Evolutionary conservation across 495 filamentous ascomycete genomes (phyloP), one percentile per base, ranked within the genome.

Genomic region (Annulohypoxylon bovei): DNA sequence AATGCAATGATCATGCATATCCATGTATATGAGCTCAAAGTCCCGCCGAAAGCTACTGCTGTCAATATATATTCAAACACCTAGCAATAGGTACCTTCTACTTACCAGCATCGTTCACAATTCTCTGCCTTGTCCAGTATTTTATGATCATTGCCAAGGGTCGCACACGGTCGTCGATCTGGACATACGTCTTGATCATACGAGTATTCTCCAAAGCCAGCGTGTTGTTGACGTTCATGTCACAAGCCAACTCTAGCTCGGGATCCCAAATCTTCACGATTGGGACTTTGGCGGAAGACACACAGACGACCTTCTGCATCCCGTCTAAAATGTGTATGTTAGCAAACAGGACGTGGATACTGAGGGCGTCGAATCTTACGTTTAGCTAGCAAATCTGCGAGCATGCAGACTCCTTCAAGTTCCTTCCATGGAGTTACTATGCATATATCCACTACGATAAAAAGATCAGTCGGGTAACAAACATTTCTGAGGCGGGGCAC

Each of bases 231-330:
- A 98, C 93, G 64, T 98, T 99, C 91, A 99, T 95, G 76, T 99
- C 95, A 71, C 93, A 97, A n/a, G 93, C 91, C 63, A 99, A 83
- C 37, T 88, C 81, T 23, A 97, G 84, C 78, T 97, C 93, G 0
- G 95, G 96, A 75, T 99, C 95, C 94, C 94, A 98, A 50, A 97
- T 95, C 81, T 98, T 99, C 57, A 99, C 95, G 69, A 99, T 99
- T 8, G 96, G 95, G 14, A 99, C 96, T 78, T 97, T 98, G 12
- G 95, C 95, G 39, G 91, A 91, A 22, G 92, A 91, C 6, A 98
- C 91, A 75, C 95, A 99, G 39, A 97, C 91, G 7, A 99, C 94
- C 68, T 90, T 90, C 79, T 98, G 85, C 95, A 99, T 99, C 58
- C 95, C 95, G 81, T 93, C 95, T 98, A 74, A 47, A 33, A 52